Evolutionary conservation across 805 yeast species (phyloP).

Genomic region (Myxozyma neotropica): DNA sequence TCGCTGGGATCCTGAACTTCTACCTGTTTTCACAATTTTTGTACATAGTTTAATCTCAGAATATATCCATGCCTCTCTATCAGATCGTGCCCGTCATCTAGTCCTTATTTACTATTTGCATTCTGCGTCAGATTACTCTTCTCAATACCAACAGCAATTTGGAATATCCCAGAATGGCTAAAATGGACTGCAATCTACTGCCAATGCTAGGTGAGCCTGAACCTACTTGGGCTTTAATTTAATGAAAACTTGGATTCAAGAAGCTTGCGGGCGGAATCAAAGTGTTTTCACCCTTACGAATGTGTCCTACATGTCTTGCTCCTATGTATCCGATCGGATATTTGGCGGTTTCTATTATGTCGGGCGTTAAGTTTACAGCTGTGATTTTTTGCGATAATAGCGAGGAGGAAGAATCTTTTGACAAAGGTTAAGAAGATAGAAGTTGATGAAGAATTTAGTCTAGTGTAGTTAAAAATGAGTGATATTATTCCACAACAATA

Average conservation of each 20-base stretch:
- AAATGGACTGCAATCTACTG: conserved; percentile 18
- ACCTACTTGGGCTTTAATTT: conserved; percentile 18
- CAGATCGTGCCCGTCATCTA: conserved; percentile 40
- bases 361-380: conserved; percentile 13
- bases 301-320: conserved; percentile 30
- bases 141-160: conserved; percentile 18
- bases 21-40: conserved; percentile 43
- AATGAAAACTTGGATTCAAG: conserved; percentile 25
- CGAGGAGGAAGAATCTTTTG: conserved; percentile 19
- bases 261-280: conserved; percentile 17
- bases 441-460: too few relatives aligned
- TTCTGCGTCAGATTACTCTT: conserved; percentile 12
- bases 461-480: too few relatives aligned
- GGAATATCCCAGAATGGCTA: conserved; percentile 19
- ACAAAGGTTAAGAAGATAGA: too few relatives aligned
- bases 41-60: conserved; percentile 41
- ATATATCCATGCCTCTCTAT: conserved; percentile 38
- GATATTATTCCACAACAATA: too few relatives aligned
- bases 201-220: conserved; percentile 24
- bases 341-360: conserved; percentile 12
- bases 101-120: conserved; percentile 36
- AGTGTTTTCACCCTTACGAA: conserved; percentile 20
- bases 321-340: conserved; percentile 25
- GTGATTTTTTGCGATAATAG: conserved; percentile 18
- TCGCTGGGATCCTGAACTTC: conserved; percentile 36